Conservation (phyloP, 768 basidiomycete genomes). For the Sutorius australiensis region DNA sequence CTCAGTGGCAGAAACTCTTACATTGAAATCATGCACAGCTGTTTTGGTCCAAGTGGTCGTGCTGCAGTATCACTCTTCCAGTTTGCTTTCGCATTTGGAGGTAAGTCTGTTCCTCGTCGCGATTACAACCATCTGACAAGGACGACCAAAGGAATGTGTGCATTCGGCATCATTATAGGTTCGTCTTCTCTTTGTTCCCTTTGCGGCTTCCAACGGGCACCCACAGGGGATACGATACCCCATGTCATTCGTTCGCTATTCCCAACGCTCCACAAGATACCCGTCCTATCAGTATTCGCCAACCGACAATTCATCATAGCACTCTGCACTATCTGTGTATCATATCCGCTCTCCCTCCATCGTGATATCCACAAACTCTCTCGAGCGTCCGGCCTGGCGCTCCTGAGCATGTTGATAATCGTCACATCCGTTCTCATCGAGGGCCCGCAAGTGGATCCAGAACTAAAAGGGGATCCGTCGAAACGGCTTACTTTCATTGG, state of each 20-base stretch:
- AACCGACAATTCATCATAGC: conserved; percentile 88
- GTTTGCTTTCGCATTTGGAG: conserved; percentile 96
- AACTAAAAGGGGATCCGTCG: conserved; percentile 72
- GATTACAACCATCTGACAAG: conserved; percentile 1
- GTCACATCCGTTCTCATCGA: conserved; percentile 81
- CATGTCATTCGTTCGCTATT: conserved; percentile 88
- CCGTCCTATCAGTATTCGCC: conserved; percentile 71
- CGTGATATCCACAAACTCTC: conserved; percentile 97
- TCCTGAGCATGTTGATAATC: conserved; percentile 92
- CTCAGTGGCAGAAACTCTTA: conserved; percentile 89
- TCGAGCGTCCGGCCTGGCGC: conserved; percentile 86
- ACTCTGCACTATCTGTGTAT: conserved; percentile 82
- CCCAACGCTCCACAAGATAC: conserved; percentile 60
- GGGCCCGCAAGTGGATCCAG: conserved; percentile 68
- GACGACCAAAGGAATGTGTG: conserved; percentile 79
- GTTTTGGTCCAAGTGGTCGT: conserved; percentile 88
- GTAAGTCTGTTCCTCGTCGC: conserved; percentile 37
- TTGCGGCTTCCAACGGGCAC: not conserved
- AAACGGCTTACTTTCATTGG: conserved; percentile 72
- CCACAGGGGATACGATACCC: conserved; percentile 86
- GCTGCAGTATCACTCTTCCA: conserved; percentile 96
- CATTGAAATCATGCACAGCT: conserved; percentile 91
- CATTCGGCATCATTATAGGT: conserved; percentile 94
- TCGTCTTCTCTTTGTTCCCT: conserved; percentile 1
- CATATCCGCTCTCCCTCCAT: conserved; percentile 92